A percentile compares a stretch with the other conserved stretches of the same genome.
Conservation (phyloP, 805 yeast species). For the Hanseniaspora thailandica region DNA sequence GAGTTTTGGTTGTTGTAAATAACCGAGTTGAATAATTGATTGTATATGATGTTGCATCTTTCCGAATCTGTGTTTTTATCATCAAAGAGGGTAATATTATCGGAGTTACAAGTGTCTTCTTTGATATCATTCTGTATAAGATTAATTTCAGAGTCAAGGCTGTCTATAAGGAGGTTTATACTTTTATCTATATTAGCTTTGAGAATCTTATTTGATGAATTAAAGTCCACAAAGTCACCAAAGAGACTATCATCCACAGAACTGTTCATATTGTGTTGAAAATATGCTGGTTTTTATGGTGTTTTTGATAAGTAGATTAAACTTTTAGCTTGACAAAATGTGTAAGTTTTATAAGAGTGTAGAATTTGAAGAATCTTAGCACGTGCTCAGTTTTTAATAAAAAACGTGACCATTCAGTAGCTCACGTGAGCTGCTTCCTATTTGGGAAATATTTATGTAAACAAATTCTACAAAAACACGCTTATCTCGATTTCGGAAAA, state of each 20-base stretch:
- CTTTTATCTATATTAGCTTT: not conserved
- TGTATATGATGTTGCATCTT: conserved; percentile 6
- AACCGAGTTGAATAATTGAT: conserved; percentile 1
- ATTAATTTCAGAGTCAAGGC: not conserved
- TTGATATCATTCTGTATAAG: not conserved
- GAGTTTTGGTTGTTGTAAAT: not conserved
- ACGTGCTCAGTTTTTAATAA: no score
- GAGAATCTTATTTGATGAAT: not conserved
- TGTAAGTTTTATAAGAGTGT: no score
- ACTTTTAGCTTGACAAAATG: no score
- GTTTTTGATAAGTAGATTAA: no score
- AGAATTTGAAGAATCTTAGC: no score
- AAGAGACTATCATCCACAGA: not conserved
- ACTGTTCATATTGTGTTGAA: not conserved
- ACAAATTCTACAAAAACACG: not conserved
- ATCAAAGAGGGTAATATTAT: not conserved
- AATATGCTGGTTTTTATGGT: no score
- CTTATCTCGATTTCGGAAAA: not conserved
- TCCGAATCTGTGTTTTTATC: not conserved
- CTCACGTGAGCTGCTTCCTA: not conserved
- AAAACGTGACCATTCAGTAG: not conserved
- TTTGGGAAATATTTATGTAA: not conserved
- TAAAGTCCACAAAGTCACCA: conserved; percentile 11
- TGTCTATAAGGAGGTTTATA: not conserved
- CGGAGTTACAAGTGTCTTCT: not conserved